Percentiles rank a stretch among this genome's conserved stretches.
Evolutionary conservation across 2,329 filamentous ascomycete genomes (phyloP).

Genomic region (Colletotrichum sp.): DNA sequence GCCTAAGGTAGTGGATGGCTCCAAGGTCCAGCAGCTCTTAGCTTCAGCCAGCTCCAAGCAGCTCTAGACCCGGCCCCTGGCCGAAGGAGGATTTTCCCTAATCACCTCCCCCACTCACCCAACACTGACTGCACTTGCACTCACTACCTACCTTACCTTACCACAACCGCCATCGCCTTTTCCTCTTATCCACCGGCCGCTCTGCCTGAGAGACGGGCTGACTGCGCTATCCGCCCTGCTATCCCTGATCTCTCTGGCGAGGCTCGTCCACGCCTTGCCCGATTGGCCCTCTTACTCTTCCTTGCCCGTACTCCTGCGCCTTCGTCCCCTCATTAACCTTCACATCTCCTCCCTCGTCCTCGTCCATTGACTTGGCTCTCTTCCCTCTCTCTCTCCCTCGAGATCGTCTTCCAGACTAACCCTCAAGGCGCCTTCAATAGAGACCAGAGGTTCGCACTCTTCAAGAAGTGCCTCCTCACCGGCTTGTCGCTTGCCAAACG

Average conservation of each 20-base stretch:
- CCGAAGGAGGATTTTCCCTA: neutral
- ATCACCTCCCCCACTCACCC: constrained; percentile 6
- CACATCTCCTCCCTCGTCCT: constrained; percentile 13
- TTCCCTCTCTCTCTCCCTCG: constrained; percentile 17
- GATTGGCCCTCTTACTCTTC: constrained; percentile 10
- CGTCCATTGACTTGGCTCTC: neutral
- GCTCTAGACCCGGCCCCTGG: neutral
- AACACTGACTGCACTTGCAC: neutral
- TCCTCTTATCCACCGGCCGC: neutral
- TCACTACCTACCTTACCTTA: neutral
- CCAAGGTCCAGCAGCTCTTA: neutral
- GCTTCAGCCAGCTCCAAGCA: neutral
- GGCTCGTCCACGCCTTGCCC: constrained; percentile 19
- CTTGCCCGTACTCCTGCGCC: neutral
- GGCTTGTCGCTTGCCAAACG: constrained; percentile 6
- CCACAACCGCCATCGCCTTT: neutral
- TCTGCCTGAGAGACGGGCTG: constrained; percentile 7
- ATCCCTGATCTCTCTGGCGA: constrained; percentile 16
- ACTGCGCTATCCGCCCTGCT: neutral
- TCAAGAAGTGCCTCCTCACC: constrained; percentile 4
- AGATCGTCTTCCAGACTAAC: constrained; percentile 12
- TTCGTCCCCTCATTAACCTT: constrained; percentile 13
- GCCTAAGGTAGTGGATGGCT: neutral
- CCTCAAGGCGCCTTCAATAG: constrained; percentile 5
- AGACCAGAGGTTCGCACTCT: constrained; percentile 11